phyloP scores from a whole-genome alignment of 2,329 filamentous ascomycete species.

The Diaporthe vexans region DNA sequence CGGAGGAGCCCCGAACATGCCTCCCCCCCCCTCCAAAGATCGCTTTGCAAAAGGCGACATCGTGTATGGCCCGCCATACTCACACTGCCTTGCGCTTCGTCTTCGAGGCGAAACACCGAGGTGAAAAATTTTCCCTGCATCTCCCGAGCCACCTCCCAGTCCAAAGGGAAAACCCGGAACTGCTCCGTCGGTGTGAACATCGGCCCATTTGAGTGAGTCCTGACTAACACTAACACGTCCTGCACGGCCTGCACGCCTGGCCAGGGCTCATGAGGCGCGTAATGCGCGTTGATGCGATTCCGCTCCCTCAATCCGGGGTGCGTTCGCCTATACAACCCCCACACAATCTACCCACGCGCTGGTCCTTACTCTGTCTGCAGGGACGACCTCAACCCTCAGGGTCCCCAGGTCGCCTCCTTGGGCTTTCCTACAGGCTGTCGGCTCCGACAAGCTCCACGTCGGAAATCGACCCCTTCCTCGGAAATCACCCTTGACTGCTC shows the following conservation, averaged over 20 bases:
- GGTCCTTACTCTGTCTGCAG: not conserved
- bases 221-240: not conserved
- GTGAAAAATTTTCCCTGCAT: slow-evolving; percentile 29
- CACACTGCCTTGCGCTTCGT: slow-evolving; percentile 1
- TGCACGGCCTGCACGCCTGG: not conserved
- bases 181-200: slow-evolving; percentile 21
- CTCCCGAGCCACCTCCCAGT: slow-evolving; percentile 3
- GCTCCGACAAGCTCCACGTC: slow-evolving; percentile 38
- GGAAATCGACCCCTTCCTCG: slow-evolving; percentile 29
- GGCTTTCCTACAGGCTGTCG: slow-evolving; percentile 20
- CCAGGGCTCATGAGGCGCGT: not conserved
- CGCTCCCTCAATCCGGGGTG: slow-evolving; percentile 34
- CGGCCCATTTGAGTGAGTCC: slow-evolving; percentile 7
- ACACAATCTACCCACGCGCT: slow-evolving; percentile 20
- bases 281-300: slow-evolving; percentile 26
- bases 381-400: slow-evolving; percentile 1
- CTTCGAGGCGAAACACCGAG: slow-evolving; percentile 27
- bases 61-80: not conserved
- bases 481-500: not conserved
- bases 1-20: slow-evolving; percentile 1
- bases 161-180: slow-evolving; percentile 6
- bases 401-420: not conserved
- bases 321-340: slow-evolving; percentile 26
- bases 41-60: slow-evolving; percentile 13
- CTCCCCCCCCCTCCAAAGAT: not conserved